Conservation (phyloP, 495 filamentous ascomycete genomes). For the Aspergillus conjunctus region DNA sequence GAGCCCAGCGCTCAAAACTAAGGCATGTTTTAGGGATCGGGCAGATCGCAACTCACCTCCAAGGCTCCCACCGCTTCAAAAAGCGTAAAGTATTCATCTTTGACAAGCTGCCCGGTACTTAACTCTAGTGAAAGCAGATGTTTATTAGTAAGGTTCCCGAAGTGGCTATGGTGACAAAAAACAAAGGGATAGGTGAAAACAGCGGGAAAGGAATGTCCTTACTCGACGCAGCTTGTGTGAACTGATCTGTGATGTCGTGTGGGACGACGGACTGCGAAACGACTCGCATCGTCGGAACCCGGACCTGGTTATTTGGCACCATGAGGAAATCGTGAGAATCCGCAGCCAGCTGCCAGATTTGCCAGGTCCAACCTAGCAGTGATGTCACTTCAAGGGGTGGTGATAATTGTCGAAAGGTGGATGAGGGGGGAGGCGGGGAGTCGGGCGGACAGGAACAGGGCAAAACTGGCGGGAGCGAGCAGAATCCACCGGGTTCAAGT, state of each 20-base stretch:
- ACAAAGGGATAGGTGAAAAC: not conserved
- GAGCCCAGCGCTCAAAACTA: conserved; percentile 8
- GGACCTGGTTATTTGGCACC: conserved; percentile 45
- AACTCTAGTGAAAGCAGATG: conserved; percentile 56
- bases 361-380: conserved; percentile 11
- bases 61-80: conserved; percentile 93
- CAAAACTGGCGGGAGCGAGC: conserved; percentile 27
- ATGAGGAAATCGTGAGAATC: conserved; percentile 31
- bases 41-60: conserved; percentile 63
- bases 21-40: not conserved
- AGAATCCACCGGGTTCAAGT: conserved; percentile 3
- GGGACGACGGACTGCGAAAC: conserved; percentile 53
- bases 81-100: conserved; percentile 91
- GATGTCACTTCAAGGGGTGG: conserved; percentile 7
- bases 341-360: conserved; percentile 37
- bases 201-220: conserved; percentile 23
- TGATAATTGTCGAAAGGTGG: conserved; percentile 23
- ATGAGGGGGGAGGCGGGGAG: conserved; percentile 24
- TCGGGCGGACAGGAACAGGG: conserved; percentile 27
- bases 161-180: not conserved
- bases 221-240: conserved; percentile 71
- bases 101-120: conserved; percentile 77
- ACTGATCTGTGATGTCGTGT: conserved; percentile 77
- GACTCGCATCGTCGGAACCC: conserved; percentile 37
- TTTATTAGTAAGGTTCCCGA: conserved; percentile 15